Evolutionary conservation across 306 rosid genomes (phyloP).

Genomic region (Casuarina glauca): DNA sequence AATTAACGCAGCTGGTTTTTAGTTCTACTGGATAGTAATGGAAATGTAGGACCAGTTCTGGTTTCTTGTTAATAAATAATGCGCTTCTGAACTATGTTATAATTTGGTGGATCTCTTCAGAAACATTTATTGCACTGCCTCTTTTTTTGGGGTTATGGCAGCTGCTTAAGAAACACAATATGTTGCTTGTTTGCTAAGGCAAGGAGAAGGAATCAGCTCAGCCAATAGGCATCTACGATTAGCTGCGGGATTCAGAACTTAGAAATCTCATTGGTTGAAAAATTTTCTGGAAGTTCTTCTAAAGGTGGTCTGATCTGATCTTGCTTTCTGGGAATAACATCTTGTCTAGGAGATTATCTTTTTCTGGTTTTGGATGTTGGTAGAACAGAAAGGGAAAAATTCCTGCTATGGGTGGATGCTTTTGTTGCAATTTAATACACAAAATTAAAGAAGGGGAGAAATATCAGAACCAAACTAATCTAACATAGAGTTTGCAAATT

Average conservation of each 20-base stretch:
- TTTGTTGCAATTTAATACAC: neutral
- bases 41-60: neutral
- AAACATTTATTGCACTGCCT: neutral
- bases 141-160: neutral
- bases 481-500: neutral
- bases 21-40: neutral
- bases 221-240: neutral
- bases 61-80: neutral
- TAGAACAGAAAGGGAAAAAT: neutral
- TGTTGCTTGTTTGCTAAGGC: neutral
- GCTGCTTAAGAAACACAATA: neutral
- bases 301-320: neutral
- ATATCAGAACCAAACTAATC: too few species aligned
- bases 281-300: neutral
- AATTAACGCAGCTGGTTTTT: neutral
- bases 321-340: neutral
- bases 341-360: neutral
- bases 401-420: neutral
- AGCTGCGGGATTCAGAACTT: neutral
- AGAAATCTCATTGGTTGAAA: neutral
- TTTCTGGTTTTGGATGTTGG: too few species aligned
- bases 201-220: neutral
- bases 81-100: neutral
- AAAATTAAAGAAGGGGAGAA: constrained; percentile 2
- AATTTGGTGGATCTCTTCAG: neutral